Base-by-base conservation (phyloP, 495 filamentous ascomycete genomes). In the Beverwykella pulmonaria region DNA sequence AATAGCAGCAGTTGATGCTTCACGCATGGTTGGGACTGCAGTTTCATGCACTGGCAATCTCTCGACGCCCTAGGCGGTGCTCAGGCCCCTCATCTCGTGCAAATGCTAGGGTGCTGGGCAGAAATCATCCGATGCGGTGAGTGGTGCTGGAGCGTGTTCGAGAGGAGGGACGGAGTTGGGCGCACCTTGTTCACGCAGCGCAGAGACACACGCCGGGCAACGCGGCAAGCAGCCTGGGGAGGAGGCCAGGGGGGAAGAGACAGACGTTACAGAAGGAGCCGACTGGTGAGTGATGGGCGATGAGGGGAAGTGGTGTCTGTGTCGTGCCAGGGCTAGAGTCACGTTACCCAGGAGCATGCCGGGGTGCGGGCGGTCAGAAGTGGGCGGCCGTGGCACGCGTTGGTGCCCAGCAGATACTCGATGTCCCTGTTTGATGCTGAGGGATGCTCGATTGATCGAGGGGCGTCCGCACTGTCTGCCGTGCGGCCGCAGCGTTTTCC, bases 31-130 rank as follows among this genome's bases (percentile, higher is more conserved):
- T 30, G 17, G 32, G 17, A 23, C 27, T 53, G 32, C 20, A 44
- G 57, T 49, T 68, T 68, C 36, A 56, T 61, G 65, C 63, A 59
- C 47, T 55, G 63, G 46, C 46, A 66, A 66, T 66, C 63, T 60
- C 55, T 46, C 29, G 9, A 27, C 30, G 46, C 48, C 44, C 23
- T n/a, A 30, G 53, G 5, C 23, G 59, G 53, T 57, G 53, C 53
- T 48, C 27, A 19, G 59, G 44, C 41, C 23, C 32, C 59, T 50
- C 59, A 53, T 53, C 46, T 53, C 25, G 44, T n/a, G 17, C 8
- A 15, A 4, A 44, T n/a, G 12, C 10, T 25, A 26, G 22, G 48
- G 48, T 7, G 30, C 12, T 8, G 12, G 55, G 39, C 39, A 19
- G 55, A 59, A 59, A 59, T 59, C 46, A 59, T 59, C 55, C 55